Percentiles rank a stretch among this genome's conserved stretches.
These are phyloP conservation scores for Yamadazyma scolyti DNA, from an alignment of 805 yeast species.

Conservation along the genomic window DNA sequence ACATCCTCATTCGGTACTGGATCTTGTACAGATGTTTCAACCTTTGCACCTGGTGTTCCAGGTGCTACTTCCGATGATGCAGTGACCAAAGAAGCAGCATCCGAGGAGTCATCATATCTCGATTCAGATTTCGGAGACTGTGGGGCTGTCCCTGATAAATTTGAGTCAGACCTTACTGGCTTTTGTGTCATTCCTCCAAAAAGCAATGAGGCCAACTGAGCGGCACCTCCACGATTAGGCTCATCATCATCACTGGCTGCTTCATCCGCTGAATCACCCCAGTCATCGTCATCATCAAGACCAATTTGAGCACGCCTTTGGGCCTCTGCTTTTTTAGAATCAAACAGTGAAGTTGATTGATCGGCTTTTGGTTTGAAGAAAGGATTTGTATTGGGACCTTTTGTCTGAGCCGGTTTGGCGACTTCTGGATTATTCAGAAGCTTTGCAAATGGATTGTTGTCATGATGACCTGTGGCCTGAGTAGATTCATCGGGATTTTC, in stretches of 20 bases:
- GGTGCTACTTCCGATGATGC: conserved; percentile 17
- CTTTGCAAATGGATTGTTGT: conserved; percentile 51
- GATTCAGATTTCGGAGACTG: conserved; percentile 6
- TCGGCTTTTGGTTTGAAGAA: conserved; percentile 49
- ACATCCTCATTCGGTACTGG: conserved; percentile 4
- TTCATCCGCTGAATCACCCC: conserved; percentile 42
- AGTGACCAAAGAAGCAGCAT: conserved; percentile 11
- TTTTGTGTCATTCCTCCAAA: conserved; percentile 50
- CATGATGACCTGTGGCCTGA: conserved; percentile 15
- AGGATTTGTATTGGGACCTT: conserved; percentile 36
- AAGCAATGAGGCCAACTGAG: conserved; percentile 51
- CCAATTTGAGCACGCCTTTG: conserved; percentile 75
- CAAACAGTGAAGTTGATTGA: conserved; percentile 30
- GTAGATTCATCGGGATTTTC: no score
- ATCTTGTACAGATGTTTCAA: conserved; percentile 7
- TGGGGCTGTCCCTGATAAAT: conserved; percentile 10
- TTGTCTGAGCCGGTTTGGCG: conserved; percentile 7
- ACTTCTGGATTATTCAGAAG: conserved; percentile 13
- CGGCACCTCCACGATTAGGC: conserved; percentile 51
- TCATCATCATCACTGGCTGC: conserved; percentile 44
- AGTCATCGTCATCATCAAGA: conserved; percentile 34
- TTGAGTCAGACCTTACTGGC: conserved; percentile 17
- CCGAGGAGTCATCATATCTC: not conserved
- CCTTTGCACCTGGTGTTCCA: not conserved
- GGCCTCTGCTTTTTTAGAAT: conserved; percentile 58